Conservation (phyloP, 208 protist species). For the Trypanosoma melophagium region DNA sequence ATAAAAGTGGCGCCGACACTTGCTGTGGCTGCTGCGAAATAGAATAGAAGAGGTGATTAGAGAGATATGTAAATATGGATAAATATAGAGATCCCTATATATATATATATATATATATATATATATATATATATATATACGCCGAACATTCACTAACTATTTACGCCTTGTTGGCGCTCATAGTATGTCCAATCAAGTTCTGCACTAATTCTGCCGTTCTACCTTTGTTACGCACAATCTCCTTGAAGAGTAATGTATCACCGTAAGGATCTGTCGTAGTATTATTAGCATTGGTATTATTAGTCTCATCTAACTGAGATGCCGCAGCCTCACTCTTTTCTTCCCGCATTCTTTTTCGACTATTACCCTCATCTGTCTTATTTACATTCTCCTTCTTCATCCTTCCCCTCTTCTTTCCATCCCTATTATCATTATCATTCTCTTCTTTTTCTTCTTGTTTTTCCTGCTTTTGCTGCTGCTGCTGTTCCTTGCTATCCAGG, state of each 20-base stretch:
- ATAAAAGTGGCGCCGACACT: too few relatives aligned
- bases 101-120: slow-evolving; percentile 2
- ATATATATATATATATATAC: slow-evolving; percentile 5
- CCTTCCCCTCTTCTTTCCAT: not conserved
- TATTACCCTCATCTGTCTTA: not conserved
- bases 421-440: not conserved
- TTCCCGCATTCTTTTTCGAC: not conserved
- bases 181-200: slow-evolving; percentile 27
- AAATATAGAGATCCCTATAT: not conserved
- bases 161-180: slow-evolving; percentile 1
- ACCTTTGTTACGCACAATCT: slow-evolving; percentile 5
- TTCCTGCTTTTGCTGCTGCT: not conserved
- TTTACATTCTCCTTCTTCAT: not conserved
- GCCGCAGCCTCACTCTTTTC: not conserved
- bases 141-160: not conserved
- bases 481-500: slow-evolving; percentile 26
- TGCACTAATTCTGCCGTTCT: slow-evolving; percentile 12
- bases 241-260: slow-evolving; percentile 30
- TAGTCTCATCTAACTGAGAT: not conserved
- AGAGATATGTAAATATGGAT: not conserved
- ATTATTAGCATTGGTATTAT: not conserved
- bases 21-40: not conserved
- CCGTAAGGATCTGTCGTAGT: slow-evolving; percentile 20
- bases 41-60: not conserved
- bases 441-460: too few relatives aligned